Evolutionary conservation across 2,329 filamentous ascomycete genomes (phyloP), one percentile per base, ranked within the genome.

Genomic region (Pseudocercospora musae): DNA sequence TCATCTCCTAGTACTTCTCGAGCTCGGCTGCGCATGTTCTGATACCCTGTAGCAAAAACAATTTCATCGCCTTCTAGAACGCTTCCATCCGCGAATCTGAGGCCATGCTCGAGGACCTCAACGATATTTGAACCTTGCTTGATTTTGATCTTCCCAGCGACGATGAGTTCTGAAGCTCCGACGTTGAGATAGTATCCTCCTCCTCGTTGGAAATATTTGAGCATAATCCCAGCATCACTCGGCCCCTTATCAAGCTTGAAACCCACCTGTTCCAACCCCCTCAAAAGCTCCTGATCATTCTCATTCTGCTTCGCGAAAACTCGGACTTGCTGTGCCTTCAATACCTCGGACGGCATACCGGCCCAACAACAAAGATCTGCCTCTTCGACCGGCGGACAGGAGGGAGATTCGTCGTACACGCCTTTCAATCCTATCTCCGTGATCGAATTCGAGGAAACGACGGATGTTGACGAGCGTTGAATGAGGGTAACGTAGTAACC

Each of bases 161-260:
- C 78, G 62, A 90, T 88, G 23, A 89, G 79, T 69, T 84, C 75
- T 0, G 83, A 84, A 0, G 82, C 84, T 0, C 88, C 88, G 1
- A 89, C 86, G 63, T 90, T 86, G 64, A 90, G 87, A 74, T 90
- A 90, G 71, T 81, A 79, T 0, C 80, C 79, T 4, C 80, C 80
- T 23, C 76, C 71, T 3, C 77, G 74, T 58, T 78, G 76, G 7
- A 54, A 40, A n/a, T 59, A 72, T 58, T 72, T 76, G 40, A 81
- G 72, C 2, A 37, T 77, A 73, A 25, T 67, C 52, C 23, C 70
- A 55, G 78, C 75, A 48, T 69, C 70, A 71, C 78, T 69, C 60
- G 68, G 66, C 70, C 73, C 64, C 63, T 77, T 61, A 59, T 80
- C 78, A 4, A 78, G 52, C n/a, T 69, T 70, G 66, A 81, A 81